Conservation (phyloP, 1,284 basidiomycete genomes). For the Xerocomus amazonicus region DNA sequence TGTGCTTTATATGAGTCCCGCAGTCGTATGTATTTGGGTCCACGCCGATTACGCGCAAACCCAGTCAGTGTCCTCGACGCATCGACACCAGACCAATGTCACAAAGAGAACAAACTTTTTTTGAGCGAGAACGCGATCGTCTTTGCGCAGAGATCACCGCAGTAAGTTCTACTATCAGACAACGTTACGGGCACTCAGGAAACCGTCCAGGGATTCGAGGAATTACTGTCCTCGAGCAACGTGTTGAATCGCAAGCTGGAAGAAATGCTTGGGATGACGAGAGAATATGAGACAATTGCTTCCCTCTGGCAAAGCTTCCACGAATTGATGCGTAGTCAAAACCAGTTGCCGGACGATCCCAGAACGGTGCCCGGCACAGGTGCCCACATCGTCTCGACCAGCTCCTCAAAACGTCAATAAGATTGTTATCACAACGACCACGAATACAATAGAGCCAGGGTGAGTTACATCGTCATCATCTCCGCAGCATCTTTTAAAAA, state of each 20-base stretch:
- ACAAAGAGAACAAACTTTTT: slow-evolving; percentile 56
- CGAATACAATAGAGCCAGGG: slow-evolving; percentile 16
- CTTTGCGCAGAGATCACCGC: slow-evolving; percentile 69
- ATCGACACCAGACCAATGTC: slow-evolving; percentile 28
- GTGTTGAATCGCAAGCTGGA: slow-evolving; percentile 90
- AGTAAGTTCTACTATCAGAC: slow-evolving; percentile 37
- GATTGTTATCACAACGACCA: slow-evolving; percentile 11
- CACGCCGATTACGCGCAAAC: too few relatives aligned
- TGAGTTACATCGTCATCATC: slow-evolving; percentile 25
- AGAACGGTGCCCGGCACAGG: slow-evolving; percentile 59
- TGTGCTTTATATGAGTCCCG: too few relatives aligned
- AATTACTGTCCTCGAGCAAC: slow-evolving; percentile 82
- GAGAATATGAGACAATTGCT: slow-evolving; percentile 89
- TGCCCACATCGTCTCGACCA: slow-evolving; percentile 52
- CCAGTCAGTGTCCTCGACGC: too few relatives aligned
- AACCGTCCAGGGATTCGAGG: slow-evolving; percentile 76
- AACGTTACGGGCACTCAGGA: background rate
- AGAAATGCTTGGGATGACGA: slow-evolving; percentile 87
- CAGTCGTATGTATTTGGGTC: too few relatives aligned
- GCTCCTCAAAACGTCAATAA: slow-evolving; percentile 19
- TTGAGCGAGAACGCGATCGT: slow-evolving; percentile 73
- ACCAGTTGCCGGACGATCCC: slow-evolving; percentile 33
- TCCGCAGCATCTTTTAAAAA: slow-evolving; percentile 36
- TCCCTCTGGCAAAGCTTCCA: slow-evolving; percentile 84
- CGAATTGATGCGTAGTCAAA: slow-evolving; percentile 64